Conservation (phyloP, 225 moss, liverwort and hornwort genomes). For the Climacium dendroides region DNA sequence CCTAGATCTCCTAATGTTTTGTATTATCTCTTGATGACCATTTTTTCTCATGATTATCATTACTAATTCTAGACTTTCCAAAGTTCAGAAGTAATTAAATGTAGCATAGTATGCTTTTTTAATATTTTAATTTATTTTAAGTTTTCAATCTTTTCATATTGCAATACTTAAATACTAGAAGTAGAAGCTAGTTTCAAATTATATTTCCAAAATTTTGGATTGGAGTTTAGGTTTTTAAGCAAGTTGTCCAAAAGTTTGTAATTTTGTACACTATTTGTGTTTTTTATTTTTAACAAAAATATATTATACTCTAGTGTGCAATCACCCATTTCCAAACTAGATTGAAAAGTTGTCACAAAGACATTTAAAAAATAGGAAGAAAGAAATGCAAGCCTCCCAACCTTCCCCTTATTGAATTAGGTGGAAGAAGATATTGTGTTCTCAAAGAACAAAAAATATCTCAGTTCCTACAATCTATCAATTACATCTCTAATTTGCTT, state of each 20-base stretch:
- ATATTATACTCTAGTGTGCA: accelerated
- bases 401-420: neutral
- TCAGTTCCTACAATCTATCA: neutral
- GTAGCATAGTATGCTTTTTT: no score
- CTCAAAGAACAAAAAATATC: neutral
- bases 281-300: neutral
- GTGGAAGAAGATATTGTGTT: neutral
- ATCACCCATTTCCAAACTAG: neutral
- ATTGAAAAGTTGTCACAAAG: neutral
- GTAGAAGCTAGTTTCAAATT: neutral
- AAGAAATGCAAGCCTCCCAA: neutral
- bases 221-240: no score
- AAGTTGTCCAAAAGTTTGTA: neutral
- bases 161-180: neutral
- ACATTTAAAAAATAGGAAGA: neutral
- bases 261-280: neutral
- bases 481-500: neutral
- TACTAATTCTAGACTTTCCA: no score
- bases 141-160: neutral
- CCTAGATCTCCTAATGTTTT: no score
- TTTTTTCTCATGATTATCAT: no score
- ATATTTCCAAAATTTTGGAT: neutral
- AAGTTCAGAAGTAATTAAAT: no score
- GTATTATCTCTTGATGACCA: no score
- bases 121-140: neutral